phyloP scores from a whole-genome alignment of 1,284 basidiomycete genomes.

The Inonotus obliquus region DNA sequence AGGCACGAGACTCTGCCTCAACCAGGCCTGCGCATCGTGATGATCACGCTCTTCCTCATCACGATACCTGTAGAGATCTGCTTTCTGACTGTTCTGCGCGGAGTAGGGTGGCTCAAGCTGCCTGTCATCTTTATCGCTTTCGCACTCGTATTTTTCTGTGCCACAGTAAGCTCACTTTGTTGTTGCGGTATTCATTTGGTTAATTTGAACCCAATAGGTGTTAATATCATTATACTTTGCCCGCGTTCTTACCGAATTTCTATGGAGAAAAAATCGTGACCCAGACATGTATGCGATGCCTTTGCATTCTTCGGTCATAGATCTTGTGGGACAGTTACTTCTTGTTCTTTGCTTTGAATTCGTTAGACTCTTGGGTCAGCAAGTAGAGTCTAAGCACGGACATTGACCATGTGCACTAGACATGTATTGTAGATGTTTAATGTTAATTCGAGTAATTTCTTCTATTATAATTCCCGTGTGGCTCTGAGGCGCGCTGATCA shows the following conservation, averaged over 20 bases:
- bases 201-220: constrained; percentile 42
- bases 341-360: constrained; percentile 74
- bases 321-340: constrained; percentile 85
- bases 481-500: neutral
- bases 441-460: neutral
- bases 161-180: constrained; percentile 52
- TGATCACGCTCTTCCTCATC: constrained; percentile 65
- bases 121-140: constrained; percentile 63
- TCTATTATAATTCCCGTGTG: neutral
- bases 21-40: constrained; percentile 50
- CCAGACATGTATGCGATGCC: constrained; percentile 95
- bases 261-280: constrained; percentile 82
- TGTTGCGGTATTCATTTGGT: constrained; percentile 1
- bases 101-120: constrained; percentile 73
- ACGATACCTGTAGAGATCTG: constrained; percentile 73
- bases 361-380: constrained; percentile 39
- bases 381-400: constrained; percentile 21
- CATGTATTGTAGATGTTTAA: neutral
- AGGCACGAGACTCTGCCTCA: constrained; percentile 19
- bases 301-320: constrained; percentile 85
- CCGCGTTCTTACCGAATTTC: constrained; percentile 64
- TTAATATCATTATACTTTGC: constrained; percentile 67
- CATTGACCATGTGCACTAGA: neutral
- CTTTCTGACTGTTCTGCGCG: constrained; percentile 63
- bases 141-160: constrained; percentile 65